Evolutionary conservation across 768 basidiomycete species (phyloP).

Genomic region (Xerocomellus chrysenteron): DNA sequence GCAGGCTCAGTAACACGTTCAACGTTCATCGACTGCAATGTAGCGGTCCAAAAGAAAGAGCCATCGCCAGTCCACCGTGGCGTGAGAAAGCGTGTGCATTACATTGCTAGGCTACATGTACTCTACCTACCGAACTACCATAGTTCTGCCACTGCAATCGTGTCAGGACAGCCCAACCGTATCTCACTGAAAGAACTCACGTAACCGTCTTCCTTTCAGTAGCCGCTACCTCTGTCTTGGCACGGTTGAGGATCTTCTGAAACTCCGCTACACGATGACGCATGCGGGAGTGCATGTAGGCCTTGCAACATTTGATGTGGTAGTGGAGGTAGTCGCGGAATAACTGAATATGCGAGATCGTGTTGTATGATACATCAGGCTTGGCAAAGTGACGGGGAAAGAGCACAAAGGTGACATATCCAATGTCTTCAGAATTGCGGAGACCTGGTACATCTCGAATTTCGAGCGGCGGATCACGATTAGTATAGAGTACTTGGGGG

Average conservation of each 20-base stretch:
- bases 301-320: constrained; percentile 98
- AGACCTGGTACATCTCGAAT: constrained; percentile 85
- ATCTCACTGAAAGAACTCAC: constrained; percentile 40
- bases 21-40: constrained; percentile 16
- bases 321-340: constrained; percentile 99
- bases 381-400: constrained; percentile 94
- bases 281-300: constrained; percentile 99
- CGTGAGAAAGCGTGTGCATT: constrained; percentile 17
- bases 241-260: constrained; percentile 92
- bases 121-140: constrained; percentile 47
- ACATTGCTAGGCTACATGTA: background rate
- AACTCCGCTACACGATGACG: constrained; percentile 91
- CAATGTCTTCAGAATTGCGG: constrained; percentile 81
- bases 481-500: constrained; percentile 94
- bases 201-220: constrained; percentile 89
- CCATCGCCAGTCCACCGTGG: constrained; percentile 1
- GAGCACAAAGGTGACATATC: constrained; percentile 96
- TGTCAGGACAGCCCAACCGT: constrained; percentile 4
- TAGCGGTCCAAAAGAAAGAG: background rate
- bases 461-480: constrained; percentile 94
- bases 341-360: constrained; percentile 92
- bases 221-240: constrained; percentile 86
- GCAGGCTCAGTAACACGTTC: constrained; percentile 1
- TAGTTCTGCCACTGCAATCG: constrained; percentile 50
- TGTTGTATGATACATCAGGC: constrained; percentile 60